Conservation (phyloP, 371 early-diverging fungal genomes). For the Mortierella sp. region DNA sequence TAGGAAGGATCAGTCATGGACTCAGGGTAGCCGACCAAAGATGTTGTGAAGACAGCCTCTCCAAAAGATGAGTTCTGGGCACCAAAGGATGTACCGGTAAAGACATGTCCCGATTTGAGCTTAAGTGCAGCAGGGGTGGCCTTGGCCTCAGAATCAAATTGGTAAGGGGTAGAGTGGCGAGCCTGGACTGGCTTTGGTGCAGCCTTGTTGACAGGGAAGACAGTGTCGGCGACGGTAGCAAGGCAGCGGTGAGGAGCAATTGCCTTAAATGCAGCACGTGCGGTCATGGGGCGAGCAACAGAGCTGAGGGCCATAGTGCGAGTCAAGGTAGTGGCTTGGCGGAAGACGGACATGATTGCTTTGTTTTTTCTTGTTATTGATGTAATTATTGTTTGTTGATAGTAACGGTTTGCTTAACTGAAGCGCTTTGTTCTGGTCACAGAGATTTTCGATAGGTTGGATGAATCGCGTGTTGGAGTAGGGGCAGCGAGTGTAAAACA, state of each 20-base stretch:
- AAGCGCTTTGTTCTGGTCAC: not conserved
- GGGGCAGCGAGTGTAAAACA: not conserved
- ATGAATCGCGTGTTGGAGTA: constrained; percentile 16
- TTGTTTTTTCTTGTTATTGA: constrained; percentile 15
- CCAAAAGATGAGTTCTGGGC: constrained; percentile 86
- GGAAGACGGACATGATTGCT: constrained; percentile 41
- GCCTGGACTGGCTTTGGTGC: constrained; percentile 39
- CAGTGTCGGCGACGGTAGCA: constrained; percentile 62
- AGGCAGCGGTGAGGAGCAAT: constrained; percentile 54
- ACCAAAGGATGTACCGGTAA: constrained; percentile 84
- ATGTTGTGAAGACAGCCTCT: constrained; percentile 62
- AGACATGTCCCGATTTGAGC: constrained; percentile 81
- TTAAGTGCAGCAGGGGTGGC: constrained; percentile 75
- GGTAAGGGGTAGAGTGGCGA: constrained; percentile 41
- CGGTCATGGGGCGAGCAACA: constrained; percentile 31
- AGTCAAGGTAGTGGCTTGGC: constrained; percentile 44
- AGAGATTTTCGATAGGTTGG: constrained; percentile 15
- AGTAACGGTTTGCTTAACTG: not conserved
- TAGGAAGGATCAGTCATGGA: constrained; percentile 97
- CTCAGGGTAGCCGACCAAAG: constrained; percentile 94
- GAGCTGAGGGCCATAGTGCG: constrained; percentile 34
- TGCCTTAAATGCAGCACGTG: constrained; percentile 27
- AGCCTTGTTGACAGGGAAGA: constrained; percentile 63
- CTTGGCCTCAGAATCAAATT: constrained; percentile 49
- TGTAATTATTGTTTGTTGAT: constrained; percentile 2